These are phyloP conservation scores for Chionographis japonica DNA, from an alignment of 106 monocot species.

Conservation along the genomic window DNA sequence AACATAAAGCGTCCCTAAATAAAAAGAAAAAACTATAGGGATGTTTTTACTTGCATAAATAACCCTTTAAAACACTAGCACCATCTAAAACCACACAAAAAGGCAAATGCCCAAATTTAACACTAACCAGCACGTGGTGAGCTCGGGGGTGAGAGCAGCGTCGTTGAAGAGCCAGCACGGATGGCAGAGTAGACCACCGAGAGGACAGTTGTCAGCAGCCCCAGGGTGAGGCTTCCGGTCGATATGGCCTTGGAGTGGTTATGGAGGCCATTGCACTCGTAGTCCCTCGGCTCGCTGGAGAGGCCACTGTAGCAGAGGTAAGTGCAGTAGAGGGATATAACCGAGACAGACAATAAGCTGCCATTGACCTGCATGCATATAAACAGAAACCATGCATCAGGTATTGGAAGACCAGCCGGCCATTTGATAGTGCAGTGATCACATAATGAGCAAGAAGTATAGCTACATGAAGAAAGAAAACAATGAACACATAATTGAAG, in stretches of 20 bases:
- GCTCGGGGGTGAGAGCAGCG: slow-evolving; percentile 69
- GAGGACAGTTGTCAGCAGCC: slow-evolving; percentile 82
- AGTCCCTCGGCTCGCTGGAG: slow-evolving; percentile 93
- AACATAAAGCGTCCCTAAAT: too few species aligned
- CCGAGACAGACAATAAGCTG: slow-evolving; percentile 89
- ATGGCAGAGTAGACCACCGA: slow-evolving; percentile 99
- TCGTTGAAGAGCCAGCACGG: slow-evolving; percentile 93
- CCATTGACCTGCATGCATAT: slow-evolving; percentile 73
- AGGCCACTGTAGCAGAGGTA: slow-evolving; percentile 97
- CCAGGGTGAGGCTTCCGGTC: slow-evolving; percentile 87
- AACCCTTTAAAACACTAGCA: too few species aligned
- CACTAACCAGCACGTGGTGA: slow-evolving; percentile 76
- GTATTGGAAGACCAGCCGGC: too few species aligned
- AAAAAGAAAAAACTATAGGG: too few species aligned
- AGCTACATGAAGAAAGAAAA: too few species aligned
- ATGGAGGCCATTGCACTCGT: slow-evolving; percentile 90
- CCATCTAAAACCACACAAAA: too few species aligned
- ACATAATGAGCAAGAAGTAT: too few species aligned
- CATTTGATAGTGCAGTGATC: too few species aligned
- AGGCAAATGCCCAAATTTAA: background rate
- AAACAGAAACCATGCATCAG: background rate
- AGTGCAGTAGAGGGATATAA: slow-evolving; percentile 83
- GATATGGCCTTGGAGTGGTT: slow-evolving; percentile 86
- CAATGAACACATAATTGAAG: too few species aligned
- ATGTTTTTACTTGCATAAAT: too few species aligned